Base-by-base conservation (phyloP, 495 filamentous ascomycete species). In the Penicillium manginii region DNA sequence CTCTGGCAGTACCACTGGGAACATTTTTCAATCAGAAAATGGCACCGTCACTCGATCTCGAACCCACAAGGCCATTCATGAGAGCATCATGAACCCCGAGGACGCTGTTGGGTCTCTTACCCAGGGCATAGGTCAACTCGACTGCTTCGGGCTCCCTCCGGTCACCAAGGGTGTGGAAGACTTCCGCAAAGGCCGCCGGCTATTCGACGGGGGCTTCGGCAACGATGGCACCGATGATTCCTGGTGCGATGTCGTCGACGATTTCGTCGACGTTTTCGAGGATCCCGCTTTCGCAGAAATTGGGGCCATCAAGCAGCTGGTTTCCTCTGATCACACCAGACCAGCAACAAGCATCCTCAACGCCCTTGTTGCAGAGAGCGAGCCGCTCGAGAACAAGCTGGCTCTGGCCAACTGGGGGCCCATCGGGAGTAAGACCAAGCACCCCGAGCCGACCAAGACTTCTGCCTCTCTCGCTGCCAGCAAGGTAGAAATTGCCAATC, bases 51-150 rank as follows among this genome's bases (percentile, higher is more conserved):
- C 5, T 18, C 40, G n/a, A 10, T 47, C 45, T 12, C 10, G 10
- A 10, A 47, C 21, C 11, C 45, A 47, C 45, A 22, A 26, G 10
- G 45, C 18, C 6, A 12, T 47, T 12, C 45, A 47, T 19, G 11
- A 47, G 11, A 47, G 45, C 21, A n/a, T 47, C 19, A 47, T 47
- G 45, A 47, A 47, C 45, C 19, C 19, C 15, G 21, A 47, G 18
- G 19, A 22, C 11, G 22, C 14, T n/a, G 42, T 19, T 17, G n/a
- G 17, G 3, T 1, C 9, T 17, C 42, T 19, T 10, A 19, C 15
- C 11, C 15, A 47, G 1, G 45, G 5, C 3, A 47, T 12, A 11
- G 10, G 11, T n/a, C 22, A 26, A 3, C 11, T 47, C 6, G 19
- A 47, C 21, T 17, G 15, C 40, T 43, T 43, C 17, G 40, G 40